Conservation (phyloP, 768 basidiomycete genomes). For the Antrodiella citrinella region DNA sequence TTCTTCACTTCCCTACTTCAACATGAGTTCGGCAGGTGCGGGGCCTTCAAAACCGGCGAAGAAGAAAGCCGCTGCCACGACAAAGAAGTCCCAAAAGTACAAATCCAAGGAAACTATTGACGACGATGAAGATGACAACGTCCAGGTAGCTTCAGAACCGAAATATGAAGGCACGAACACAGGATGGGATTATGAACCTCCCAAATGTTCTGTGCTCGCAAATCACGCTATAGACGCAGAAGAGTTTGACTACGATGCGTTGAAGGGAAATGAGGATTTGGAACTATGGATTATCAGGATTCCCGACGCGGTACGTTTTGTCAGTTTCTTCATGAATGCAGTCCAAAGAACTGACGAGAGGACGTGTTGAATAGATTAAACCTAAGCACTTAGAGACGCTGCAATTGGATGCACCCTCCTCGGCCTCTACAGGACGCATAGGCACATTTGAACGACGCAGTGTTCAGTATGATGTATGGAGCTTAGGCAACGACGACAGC, state of each 20-base stretch:
- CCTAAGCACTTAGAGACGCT: conserved; percentile 51
- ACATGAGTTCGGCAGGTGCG: background rate
- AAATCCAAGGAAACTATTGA: conserved; percentile 13
- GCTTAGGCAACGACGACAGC: conserved; percentile 35
- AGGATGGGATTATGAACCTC: conserved; percentile 55
- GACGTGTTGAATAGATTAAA: conserved; percentile 40
- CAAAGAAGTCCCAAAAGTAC: conserved; percentile 5
- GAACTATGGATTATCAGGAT: conserved; percentile 69
- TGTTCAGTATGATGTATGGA: conserved; percentile 58
- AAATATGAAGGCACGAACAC: conserved; percentile 49
- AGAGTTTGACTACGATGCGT: conserved; percentile 61
- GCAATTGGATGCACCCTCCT: conserved; percentile 36
- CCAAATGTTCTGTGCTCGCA: conserved; percentile 41
- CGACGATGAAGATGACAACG: conserved; percentile 1
- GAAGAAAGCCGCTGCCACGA: background rate
- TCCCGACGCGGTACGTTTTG: conserved; percentile 51
- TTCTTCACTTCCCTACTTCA: no score
- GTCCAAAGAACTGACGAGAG: background rate
- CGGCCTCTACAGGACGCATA: conserved; percentile 32
- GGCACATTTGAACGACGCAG: conserved; percentile 48
- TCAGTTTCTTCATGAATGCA: conserved; percentile 1
- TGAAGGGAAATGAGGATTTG: conserved; percentile 44
- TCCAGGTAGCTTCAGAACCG: conserved; percentile 19
- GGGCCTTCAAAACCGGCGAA: background rate
- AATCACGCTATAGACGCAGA: conserved; percentile 34